These are phyloP conservation scores for Pachyrhizus erosus DNA, from an alignment of 306 rosid species.

Conservation along the genomic window DNA sequence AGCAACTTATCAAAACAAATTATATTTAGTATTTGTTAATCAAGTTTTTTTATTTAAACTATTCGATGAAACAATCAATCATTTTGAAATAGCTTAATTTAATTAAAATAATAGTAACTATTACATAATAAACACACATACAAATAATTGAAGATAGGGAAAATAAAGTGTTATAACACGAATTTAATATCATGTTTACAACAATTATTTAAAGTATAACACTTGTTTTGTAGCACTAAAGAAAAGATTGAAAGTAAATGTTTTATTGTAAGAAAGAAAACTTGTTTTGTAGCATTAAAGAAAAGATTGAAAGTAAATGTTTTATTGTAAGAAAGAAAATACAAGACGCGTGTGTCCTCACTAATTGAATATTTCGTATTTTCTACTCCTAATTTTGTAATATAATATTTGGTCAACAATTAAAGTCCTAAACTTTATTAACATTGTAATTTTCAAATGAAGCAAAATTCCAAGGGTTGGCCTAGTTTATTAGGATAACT, in stretches of 20 bases:
- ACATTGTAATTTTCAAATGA: slow-evolving; percentile 4
- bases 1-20: not conserved
- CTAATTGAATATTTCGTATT: not conserved
- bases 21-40: not conserved
- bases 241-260: not conserved
- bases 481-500: slow-evolving; percentile 2
- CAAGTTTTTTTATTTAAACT: not conserved
- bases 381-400: not conserved
- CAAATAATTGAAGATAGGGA: not conserved
- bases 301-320: not conserved
- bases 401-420: not conserved
- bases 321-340: not conserved
- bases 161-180: not conserved
- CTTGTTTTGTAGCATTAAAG: no score
- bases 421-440: not conserved
- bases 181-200: not conserved
- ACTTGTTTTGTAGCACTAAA: no score
- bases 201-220: not conserved
- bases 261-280: not conserved
- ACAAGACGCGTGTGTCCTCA: not conserved
- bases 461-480: not conserved
- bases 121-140: not conserved
- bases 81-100: not conserved
- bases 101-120: not conserved
- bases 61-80: no score